These are phyloP conservation scores for Vitis amurensis DNA, from an alignment of 164 flowering plant species.

Conservation along the genomic window DNA sequence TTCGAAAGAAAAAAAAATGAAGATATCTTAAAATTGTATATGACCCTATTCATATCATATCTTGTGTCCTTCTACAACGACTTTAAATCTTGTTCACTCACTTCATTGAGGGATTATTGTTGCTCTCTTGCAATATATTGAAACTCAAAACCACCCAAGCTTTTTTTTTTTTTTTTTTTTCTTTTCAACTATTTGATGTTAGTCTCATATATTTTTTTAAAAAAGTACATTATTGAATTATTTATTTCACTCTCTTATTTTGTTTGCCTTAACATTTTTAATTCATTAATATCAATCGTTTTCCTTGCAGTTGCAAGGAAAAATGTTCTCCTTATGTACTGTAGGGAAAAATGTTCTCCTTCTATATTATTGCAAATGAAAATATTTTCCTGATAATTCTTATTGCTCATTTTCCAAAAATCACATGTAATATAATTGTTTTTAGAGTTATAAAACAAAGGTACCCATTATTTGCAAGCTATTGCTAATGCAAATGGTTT, in stretches of 20 bases:
- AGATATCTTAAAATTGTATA: no score
- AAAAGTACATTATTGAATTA: no score
- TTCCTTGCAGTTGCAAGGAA: constrained; percentile 64
- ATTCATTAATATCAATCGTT: constrained; percentile 7
- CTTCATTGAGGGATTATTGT: no score
- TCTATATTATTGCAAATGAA: constrained; percentile 83
- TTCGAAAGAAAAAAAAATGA: background rate
- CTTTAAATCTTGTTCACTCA: no score
- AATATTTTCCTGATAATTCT: constrained; percentile 74
- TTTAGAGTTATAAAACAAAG: constrained; percentile 72
- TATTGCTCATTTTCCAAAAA: constrained; percentile 44
- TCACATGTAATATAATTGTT: constrained; percentile 63
- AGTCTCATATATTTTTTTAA: no score
- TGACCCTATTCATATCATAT: background rate
- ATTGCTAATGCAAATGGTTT: constrained; percentile 70
- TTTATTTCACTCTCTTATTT: background rate
- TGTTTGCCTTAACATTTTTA: background rate
- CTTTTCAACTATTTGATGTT: no score
- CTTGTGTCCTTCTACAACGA: no score
- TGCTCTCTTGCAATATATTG: no score
- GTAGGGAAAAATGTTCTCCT: constrained; percentile 49
- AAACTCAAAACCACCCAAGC: no score
- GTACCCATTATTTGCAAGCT: constrained; percentile 56
- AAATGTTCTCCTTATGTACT: constrained; percentile 53
- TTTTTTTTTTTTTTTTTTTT: no score